Evolutionary conservation across 2,329 filamentous ascomycete genomes (phyloP), one percentile per base, ranked within the genome.

Genomic region (Fusarium pseudoanthophilum): DNA sequence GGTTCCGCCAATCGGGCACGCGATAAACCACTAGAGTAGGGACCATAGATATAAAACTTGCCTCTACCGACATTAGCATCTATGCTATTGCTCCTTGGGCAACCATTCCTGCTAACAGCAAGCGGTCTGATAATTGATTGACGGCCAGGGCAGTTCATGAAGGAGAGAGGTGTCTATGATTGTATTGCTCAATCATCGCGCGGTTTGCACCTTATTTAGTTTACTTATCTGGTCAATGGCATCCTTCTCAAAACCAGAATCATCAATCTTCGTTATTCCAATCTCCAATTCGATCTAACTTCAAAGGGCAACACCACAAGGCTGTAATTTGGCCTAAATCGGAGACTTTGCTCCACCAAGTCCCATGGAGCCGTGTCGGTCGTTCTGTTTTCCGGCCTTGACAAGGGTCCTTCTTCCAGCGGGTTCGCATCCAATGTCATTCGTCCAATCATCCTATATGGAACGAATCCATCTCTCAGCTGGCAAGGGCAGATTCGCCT

Each of bases 241-340:
- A 43, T 10, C 24, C 6, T 14, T 13, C 20, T 39, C 10, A 21
- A 36, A 36, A 7, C 34, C 34, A 36, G 34, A 13, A 14, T 9
- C 4, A 1, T 10, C 24, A 7, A 28, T 28, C 18, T 5, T 46
- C 26, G 4, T 7, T 15, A 9, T 46, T 28, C 18, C 4, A 15
- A 11, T 21, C 4, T 7, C 11, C 0, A n/a, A n/a, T 0, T 32
- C 15, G 2, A 13, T 24, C 15, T n/a, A 4, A n/a, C 3, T 13
- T 10, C 9, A 4, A 4, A 15, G 11, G 24, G 4, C 2, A 9
- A n/a, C 28, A 15, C 21, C 15, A 49, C 11, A 0, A 9, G 4
- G 10, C 11, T n/a, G 15, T 15, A 9, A 8, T 4, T 32, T n/a
- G 8, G 15, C 20, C 14, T 9, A 3, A 9, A 30, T 30, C 3